Percentiles rank a stretch among this genome's conserved stretches.
phyloP scores from a whole-genome alignment of 148 eudicot genomes.

The Rheum nobile region DNA sequence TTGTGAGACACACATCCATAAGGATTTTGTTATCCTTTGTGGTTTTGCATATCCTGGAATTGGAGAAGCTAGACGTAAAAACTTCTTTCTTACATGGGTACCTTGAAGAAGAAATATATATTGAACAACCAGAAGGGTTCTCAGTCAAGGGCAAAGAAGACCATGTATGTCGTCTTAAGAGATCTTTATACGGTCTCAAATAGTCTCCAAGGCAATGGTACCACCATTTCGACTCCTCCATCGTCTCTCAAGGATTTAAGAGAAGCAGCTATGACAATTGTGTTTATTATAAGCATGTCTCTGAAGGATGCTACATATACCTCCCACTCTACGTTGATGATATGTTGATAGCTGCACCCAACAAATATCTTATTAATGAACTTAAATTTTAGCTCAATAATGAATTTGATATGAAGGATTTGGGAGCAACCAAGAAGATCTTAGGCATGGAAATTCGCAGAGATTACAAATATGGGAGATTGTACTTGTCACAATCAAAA shows the following conservation, averaged over 20 bases:
- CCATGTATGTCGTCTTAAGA: not conserved
- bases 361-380: too few species aligned
- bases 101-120: not conserved
- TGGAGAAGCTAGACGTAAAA: constrained; percentile 6
- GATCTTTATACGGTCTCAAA: constrained; percentile 3
- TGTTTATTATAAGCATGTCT: not conserved
- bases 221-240: not conserved
- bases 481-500: not conserved
- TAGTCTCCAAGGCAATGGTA: constrained; percentile 8
- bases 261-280: not conserved
- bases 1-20: constrained; percentile 7
- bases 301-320: not conserved
- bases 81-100: constrained; percentile 8
- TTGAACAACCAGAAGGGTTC: too few species aligned
- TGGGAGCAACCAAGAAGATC: too few species aligned
- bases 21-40: not conserved
- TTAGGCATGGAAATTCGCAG: not conserved
- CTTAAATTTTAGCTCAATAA: too few species aligned
- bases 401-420: too few species aligned
- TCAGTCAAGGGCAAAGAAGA: not conserved
- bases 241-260: too few species aligned
- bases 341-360: not conserved
- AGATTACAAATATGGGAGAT: not conserved
- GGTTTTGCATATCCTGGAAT: not conserved
- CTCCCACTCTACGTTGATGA: too few species aligned